Conservation (phyloP, 2,329 filamentous ascomycete species). For the Alternaria ventricosa region DNA sequence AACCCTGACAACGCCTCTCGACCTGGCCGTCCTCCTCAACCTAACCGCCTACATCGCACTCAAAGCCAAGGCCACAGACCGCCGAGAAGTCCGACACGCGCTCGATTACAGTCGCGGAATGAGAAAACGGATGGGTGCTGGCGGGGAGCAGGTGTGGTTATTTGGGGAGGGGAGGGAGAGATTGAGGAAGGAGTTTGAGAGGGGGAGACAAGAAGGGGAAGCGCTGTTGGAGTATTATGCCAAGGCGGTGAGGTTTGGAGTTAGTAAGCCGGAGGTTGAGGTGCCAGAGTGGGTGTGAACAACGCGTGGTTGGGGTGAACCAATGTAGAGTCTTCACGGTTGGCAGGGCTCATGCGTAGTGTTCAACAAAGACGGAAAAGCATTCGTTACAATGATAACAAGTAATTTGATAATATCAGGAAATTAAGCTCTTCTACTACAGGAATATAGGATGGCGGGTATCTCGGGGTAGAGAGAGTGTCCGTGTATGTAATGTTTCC, state of each 20-base stretch:
- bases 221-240: slow-evolving; percentile 32
- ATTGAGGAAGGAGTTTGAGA: slow-evolving; percentile 24
- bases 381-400: not conserved
- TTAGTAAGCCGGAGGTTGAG: slow-evolving; percentile 23
- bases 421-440: not conserved
- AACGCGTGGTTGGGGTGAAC: not conserved
- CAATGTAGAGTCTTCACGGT: not conserved
- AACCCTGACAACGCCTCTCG: slow-evolving; percentile 19
- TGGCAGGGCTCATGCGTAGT: not conserved
- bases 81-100: slow-evolving; percentile 30
- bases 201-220: slow-evolving; percentile 19
- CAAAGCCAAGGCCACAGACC: slow-evolving; percentile 26
- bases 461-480: not conserved
- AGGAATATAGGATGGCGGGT: not conserved
- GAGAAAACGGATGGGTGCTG: slow-evolving; percentile 22
- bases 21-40: slow-evolving; percentile 34
- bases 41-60: slow-evolving; percentile 26
- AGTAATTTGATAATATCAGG: not conserved
- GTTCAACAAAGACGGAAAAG: not conserved
- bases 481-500: not conserved
- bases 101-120: slow-evolving; percentile 31
- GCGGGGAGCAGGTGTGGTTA: slow-evolving; percentile 27
- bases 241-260: slow-evolving; percentile 31
- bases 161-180: slow-evolving; percentile 8
- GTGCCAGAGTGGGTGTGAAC: slow-evolving; percentile 25